phyloP scores from a whole-genome alignment of 805 yeast species.

The Candida palmyrensis region DNA sequence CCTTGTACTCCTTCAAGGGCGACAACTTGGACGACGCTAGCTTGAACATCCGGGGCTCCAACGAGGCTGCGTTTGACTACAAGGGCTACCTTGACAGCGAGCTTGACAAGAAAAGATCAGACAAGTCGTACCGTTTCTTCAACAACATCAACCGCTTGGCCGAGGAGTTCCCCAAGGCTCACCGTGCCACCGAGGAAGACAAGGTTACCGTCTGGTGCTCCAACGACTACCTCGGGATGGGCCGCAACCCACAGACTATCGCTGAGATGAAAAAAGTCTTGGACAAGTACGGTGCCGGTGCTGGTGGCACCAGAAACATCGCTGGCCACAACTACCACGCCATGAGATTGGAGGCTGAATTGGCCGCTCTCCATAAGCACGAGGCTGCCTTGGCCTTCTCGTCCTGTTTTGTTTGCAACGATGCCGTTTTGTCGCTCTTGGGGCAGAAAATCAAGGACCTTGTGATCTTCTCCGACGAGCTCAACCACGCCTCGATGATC shows the following conservation, averaged over 20 bases:
- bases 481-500: slow-evolving; percentile 98
- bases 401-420: slow-evolving; percentile 96
- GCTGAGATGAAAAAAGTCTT: slow-evolving; percentile 73
- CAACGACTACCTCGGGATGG: slow-evolving; percentile 95
- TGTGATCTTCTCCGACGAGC: slow-evolving; percentile 87
- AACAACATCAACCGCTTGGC: slow-evolving; percentile 97
- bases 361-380: slow-evolving; percentile 89
- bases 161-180: slow-evolving; percentile 89
- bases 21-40: slow-evolving; percentile 19
- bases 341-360: slow-evolving; percentile 76
- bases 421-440: slow-evolving; percentile 83
- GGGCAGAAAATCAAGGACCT: slow-evolving; percentile 89
- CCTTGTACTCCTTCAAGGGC: slow-evolving; percentile 28
- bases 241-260: slow-evolving; percentile 69
- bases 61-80: slow-evolving; percentile 53
- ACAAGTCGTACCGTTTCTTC: slow-evolving; percentile 92
- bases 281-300: slow-evolving; percentile 93
- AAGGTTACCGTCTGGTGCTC: slow-evolving; percentile 99
- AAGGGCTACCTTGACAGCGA: slow-evolving; percentile 64
- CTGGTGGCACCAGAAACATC: slow-evolving; percentile 98
- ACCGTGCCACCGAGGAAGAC: slow-evolving; percentile 65
- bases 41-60: slow-evolving; percentile 20
- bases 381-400: slow-evolving; percentile 94
- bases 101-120: slow-evolving; percentile 68
- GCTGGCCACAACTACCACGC: slow-evolving; percentile 96